These are phyloP conservation scores for Fomitopsis pinicola DNA, from an alignment of 1,284 basidiomycete genomes.

Conservation along the genomic window DNA sequence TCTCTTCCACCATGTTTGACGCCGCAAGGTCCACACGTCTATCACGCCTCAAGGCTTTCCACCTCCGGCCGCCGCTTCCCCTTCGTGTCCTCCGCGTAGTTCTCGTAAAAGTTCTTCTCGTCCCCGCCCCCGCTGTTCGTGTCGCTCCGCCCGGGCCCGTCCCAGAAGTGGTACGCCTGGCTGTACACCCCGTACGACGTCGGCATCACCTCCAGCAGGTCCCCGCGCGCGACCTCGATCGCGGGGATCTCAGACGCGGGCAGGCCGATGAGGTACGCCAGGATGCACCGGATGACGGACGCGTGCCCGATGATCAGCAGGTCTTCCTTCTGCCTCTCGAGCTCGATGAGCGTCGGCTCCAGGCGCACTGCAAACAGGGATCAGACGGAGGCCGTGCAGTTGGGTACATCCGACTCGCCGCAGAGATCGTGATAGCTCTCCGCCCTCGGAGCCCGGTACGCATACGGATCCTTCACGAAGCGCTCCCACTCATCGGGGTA, in stretches of 20 bases:
- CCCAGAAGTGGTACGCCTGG: slow-evolving; percentile 91
- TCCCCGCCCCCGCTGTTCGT: slow-evolving; percentile 41
- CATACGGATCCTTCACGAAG: slow-evolving; percentile 90
- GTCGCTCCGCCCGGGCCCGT: slow-evolving; percentile 64
- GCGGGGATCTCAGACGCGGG: slow-evolving; percentile 97
- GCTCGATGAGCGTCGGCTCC: slow-evolving; percentile 80
- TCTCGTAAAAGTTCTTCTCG: slow-evolving; percentile 79
- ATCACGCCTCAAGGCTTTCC: not conserved
- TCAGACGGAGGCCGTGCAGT: not conserved
- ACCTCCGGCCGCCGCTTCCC: slow-evolving; percentile 48
- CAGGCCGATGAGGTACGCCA: slow-evolving; percentile 89
- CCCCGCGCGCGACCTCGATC: slow-evolving; percentile 91
- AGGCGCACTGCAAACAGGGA: slow-evolving; percentile 52
- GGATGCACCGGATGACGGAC: slow-evolving; percentile 95
- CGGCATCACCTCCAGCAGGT: slow-evolving; percentile 86
- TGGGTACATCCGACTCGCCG: slow-evolving; percentile 38
- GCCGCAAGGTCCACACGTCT: not conserved
- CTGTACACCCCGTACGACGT: slow-evolving; percentile 88
- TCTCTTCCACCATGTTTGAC: not conserved
- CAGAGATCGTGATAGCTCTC: slow-evolving; percentile 92
- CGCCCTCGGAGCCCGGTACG: slow-evolving; percentile 87
- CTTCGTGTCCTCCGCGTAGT: slow-evolving; percentile 79
- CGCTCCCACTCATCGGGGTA: slow-evolving; percentile 95
- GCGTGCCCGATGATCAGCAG: slow-evolving; percentile 81
- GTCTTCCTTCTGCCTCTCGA: slow-evolving; percentile 79